Evolutionary conservation across 2,329 filamentous ascomycete species (phyloP).

Genomic region (Sphaerostilbella broomeana): DNA sequence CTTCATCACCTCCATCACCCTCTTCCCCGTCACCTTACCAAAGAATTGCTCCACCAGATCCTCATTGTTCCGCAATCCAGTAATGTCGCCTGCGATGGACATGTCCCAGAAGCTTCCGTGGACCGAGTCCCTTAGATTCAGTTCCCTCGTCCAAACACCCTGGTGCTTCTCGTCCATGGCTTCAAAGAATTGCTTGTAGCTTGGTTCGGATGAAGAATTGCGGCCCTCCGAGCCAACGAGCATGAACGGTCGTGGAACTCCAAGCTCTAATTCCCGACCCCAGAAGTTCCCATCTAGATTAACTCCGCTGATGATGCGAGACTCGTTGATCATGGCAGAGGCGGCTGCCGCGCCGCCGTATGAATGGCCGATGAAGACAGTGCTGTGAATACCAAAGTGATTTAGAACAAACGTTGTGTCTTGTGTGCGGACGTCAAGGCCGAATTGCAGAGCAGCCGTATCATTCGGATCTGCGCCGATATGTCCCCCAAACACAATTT

Average conservation of each 20-base stretch:
- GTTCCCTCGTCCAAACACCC: constrained; percentile 24
- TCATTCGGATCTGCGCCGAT: constrained; percentile 15
- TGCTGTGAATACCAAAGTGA: constrained; percentile 16
- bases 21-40: constrained; percentile 23
- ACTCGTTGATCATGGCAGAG: constrained; percentile 23
- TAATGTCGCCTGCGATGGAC: constrained; percentile 20
- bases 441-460: constrained; percentile 9
- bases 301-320: constrained; percentile 27
- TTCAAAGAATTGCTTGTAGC: constrained; percentile 24
- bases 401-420: constrained; percentile 27
- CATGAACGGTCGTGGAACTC: constrained; percentile 25
- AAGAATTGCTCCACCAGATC: constrained; percentile 18
- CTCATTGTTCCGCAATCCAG: constrained; percentile 16
- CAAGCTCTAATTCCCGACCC: constrained; percentile 19
- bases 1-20: constrained; percentile 23
- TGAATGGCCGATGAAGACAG: constrained; percentile 29
- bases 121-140: constrained; percentile 21
- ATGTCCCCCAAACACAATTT: constrained; percentile 20
- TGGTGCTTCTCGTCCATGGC: constrained; percentile 16
- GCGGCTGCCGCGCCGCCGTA: constrained; percentile 29
- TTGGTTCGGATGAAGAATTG: constrained; percentile 18
- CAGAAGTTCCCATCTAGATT: constrained; percentile 33
- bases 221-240: constrained; percentile 23
- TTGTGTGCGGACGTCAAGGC: constrained; percentile 18
- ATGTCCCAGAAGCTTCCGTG: constrained; percentile 29